These are phyloP conservation scores for Coffea canephora DNA, from an alignment of 257 asterid species.

Conservation along the genomic window DNA sequence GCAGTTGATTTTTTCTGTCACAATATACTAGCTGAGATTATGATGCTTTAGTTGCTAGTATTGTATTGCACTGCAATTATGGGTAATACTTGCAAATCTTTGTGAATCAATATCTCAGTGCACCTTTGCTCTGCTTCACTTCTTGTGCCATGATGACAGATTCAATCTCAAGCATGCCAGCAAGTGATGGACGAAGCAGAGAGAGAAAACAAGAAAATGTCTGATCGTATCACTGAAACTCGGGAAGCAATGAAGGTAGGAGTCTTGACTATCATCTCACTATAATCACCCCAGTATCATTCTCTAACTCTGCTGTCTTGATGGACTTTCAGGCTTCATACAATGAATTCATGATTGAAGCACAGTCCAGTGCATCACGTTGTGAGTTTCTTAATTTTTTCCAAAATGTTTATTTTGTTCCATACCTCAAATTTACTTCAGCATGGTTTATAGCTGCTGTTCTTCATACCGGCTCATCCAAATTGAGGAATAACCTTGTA, in stretches of 20 bases:
- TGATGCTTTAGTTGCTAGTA: not conserved
- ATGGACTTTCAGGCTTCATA: conserved; percentile 63
- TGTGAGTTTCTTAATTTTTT: conserved; percentile 44
- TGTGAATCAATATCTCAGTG: not conserved
- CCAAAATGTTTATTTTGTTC: not conserved
- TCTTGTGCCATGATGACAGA: conserved; percentile 39
- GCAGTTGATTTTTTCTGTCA: not conserved
- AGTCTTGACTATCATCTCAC: not conserved
- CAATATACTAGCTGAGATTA: not conserved
- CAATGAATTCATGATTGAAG: conserved; percentile 62
- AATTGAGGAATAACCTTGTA: not conserved
- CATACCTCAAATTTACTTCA: not conserved
- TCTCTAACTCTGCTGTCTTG: conserved; percentile 10
- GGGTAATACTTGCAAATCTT: not conserved
- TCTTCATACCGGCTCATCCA: not conserved
- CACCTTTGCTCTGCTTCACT: conserved; percentile 5
- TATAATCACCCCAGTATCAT: conserved; percentile 4
- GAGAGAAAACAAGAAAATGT: conserved; percentile 63
- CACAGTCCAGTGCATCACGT: conserved; percentile 68
- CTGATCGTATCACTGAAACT: conserved; percentile 64
- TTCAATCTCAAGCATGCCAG: conserved; percentile 78
- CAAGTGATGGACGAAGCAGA: conserved; percentile 74
- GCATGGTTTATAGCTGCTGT: not conserved
- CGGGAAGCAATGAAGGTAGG: conserved; percentile 80
- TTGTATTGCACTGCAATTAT: not conserved